Evolutionary conservation across 306 rosid species (phyloP), one percentile per base, ranked within the genome.

Genomic region (Betula pendula): DNA sequence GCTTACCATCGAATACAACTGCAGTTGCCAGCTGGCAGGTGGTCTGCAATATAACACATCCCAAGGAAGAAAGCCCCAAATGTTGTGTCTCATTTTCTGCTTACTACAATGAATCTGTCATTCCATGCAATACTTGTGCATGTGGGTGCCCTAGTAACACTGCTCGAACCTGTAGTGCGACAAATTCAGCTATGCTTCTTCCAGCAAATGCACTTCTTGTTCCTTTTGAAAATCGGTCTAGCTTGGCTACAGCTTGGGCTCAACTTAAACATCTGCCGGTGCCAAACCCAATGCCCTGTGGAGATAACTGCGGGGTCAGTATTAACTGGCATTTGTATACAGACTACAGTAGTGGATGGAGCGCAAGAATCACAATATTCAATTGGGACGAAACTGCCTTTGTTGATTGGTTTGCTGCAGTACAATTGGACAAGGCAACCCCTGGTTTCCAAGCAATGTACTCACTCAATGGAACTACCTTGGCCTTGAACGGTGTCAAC

Each of bases 11-110:
- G 2, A 91, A 89, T 74, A 81, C 87, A 47, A 78, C 96, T 71
- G 98, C 90, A 14, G 83, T 96, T 17, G 98, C 97, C 8, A 96
- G 97, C 78, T 96, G 99, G 99, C 99, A 96, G 86, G 89, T 96
- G 72, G 97, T 96, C 76, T 96, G 99, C 86, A 96, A 96, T 70
- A 88, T 96, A 48, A 91, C 99, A 10, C 83, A 79, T 33, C 79
- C 84, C 80, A 85, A 88, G 76, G 80, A 81, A 7, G 42, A 86
- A 29, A 8, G 70, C 31, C 92, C 90, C 4, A 96, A 85, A 87
- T 96, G 99, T 73, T 96, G 99, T 35, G 96, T 96, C 76, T 96
- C 99, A 0, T 96, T 93, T 82, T 96, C 99, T 14, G 89, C 96
- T 16, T 96, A 79, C 84, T 91, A 88, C 85, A 96, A 96, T 29